A percentile compares a stretch with the other conserved stretches of the same genome.
Conservation (phyloP, 1,139 yeast species). For the Lodderomyces jiufengensis region DNA sequence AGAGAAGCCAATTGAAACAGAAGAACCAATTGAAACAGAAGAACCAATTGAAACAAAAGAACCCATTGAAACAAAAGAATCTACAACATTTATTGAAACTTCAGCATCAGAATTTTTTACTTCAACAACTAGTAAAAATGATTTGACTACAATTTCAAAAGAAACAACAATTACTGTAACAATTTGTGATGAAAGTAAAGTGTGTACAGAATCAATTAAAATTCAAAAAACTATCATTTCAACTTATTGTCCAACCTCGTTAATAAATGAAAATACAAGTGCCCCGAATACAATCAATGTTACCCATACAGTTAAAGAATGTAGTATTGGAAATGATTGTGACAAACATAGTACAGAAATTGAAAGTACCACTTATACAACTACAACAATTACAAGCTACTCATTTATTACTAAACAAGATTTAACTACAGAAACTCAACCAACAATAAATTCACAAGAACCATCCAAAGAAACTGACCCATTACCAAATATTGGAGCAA, state of each 20-base stretch:
- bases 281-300: conserved; percentile 8
- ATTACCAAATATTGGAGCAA: too few relatives aligned
- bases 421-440: conserved; percentile 3
- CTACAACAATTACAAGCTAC: conserved; percentile 11
- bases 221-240: conserved; percentile 8
- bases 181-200: conserved; percentile 10
- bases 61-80: conserved; percentile 2
- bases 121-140: conserved; percentile 1
- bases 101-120: conserved; percentile 2
- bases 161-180: conserved; percentile 11
- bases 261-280: conserved; percentile 6
- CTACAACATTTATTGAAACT: conserved; percentile 3
- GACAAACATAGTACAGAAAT: conserved; percentile 8
- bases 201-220: conserved; percentile 7
- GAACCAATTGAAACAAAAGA: conserved; percentile 3
- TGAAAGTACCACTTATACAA: conserved; percentile 7
- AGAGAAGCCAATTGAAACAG: conserved; percentile 2
- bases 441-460: conserved; percentile 2
- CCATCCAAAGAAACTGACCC: conserved; percentile 1
- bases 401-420: conserved; percentile 5
- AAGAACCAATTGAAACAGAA: not conserved
- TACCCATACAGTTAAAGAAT: conserved; percentile 10
- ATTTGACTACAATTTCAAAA: conserved; percentile 8
- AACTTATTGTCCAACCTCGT: conserved; percentile 13
- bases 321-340: conserved; percentile 6